Percentiles rank a stretch among this genome's conserved stretches.
Conservation (phyloP, 2,329 filamentous ascomycete genomes). For the Aspergillus pseudotamarii region DNA sequence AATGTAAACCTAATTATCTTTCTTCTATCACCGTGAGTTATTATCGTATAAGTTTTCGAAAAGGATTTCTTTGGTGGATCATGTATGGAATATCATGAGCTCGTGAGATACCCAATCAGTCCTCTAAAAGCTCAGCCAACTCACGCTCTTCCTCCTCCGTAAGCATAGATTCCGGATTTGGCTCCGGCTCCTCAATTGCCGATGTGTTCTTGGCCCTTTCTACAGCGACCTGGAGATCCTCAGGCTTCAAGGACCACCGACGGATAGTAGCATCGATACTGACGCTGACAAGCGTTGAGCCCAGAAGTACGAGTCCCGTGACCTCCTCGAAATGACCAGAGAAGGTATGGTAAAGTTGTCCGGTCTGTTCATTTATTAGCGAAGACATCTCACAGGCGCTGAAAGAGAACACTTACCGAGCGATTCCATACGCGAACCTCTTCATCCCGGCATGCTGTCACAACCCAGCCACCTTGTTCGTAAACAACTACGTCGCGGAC, state of each 20-base stretch:
- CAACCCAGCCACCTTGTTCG: conserved; percentile 71
- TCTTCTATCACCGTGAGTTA: too few species aligned
- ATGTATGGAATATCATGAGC: background rate
- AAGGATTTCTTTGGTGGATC: background rate
- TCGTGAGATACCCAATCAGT: conserved; percentile 29
- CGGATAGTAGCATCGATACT: conserved; percentile 89
- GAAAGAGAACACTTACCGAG: conserved; percentile 41
- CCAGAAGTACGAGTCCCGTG: conserved; percentile 72
- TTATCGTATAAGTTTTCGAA: background rate
- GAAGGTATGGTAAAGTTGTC: conserved; percentile 72
- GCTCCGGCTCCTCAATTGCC: conserved; percentile 50
- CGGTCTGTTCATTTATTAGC: conserved; percentile 54
- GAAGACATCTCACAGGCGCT: background rate
- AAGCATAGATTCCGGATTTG: conserved; percentile 57
- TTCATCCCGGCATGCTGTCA: conserved; percentile 90
- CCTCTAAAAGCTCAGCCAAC: conserved; percentile 85
- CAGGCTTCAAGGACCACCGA: conserved; percentile 73
- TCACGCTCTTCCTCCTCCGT: conserved; percentile 93
- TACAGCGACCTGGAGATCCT: conserved; percentile 60
- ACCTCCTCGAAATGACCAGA: conserved; percentile 92
- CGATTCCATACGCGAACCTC: conserved; percentile 87
- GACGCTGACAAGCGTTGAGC: conserved; percentile 69
- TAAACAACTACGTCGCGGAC: conserved; percentile 78
- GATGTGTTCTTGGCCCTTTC: conserved; percentile 51
- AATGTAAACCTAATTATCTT: too few species aligned